Evolutionary conservation across 495 filamentous ascomycete genomes (phyloP), one percentile per base, ranked within the genome.

Genomic region (Penicillium paxilli): DNA sequence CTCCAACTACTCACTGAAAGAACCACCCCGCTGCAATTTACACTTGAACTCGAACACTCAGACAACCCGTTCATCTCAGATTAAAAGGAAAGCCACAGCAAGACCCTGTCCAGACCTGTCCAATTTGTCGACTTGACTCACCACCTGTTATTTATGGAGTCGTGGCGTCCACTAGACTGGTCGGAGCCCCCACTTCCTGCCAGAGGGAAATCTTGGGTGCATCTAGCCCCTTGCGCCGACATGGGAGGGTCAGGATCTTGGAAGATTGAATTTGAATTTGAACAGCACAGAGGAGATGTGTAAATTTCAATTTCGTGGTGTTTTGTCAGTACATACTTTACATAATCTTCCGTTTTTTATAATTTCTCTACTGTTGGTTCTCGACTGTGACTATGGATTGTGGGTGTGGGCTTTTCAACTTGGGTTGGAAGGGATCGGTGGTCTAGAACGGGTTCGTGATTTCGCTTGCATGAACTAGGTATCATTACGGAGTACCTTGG

Each of bases 111-210:
- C 44, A 58, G 50, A 42, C 58, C 50, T 53, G 11, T 32, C 23
- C 45, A 22, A 23, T 44, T 30, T 30, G 33, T 2, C 35, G 8
- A 42, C 24, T 40, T 49, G 49, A 55, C 49, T 52, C 53, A 53
- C 59, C 59, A 58, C 46, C 42, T 33, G 26, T 51, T 54, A 54
- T 54, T 55, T 47, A 48, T 28, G 55, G 54, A 26, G 41, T 51
- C 44, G 55, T 62, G 59, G 59, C 59, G 59, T 42, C 33, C 51
- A 30, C 47, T 62, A 62, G 59, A 44, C 28, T 44, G 40, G 48
- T 16, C 44, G 41, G 11, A 28, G 35, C 30, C 50, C 24, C 59
- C 59, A 62, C 59, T 20, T 40, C 35, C 58, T 47, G 50, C 26
- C 47, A 51, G 20, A 44, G 47, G 32, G 44, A 51, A 62, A 26